Percentiles rank a stretch among this genome's conserved stretches.
These are phyloP conservation scores for Chalciporus chontae DNA, from an alignment of 768 basidiomycete genomes.

Conservation along the genomic window DNA sequence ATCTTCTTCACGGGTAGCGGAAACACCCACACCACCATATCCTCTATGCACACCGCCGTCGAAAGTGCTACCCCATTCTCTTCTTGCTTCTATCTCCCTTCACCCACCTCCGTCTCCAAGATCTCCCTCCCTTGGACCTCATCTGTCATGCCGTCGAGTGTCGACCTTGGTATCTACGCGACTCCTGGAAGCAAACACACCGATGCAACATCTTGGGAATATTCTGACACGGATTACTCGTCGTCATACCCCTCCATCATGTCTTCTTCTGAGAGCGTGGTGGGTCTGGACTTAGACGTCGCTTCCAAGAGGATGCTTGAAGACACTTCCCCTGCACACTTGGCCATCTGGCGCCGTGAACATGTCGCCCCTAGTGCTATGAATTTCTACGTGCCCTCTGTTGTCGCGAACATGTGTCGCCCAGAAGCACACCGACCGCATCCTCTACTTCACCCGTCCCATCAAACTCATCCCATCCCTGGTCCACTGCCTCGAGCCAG, in stretches of 20 bases:
- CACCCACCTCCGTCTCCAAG: constrained; percentile 39
- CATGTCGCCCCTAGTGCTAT: constrained; percentile 23
- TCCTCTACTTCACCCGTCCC: constrained; percentile 11
- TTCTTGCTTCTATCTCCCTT: constrained; percentile 53
- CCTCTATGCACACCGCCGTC: constrained; percentile 76
- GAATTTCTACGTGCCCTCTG: constrained; percentile 23
- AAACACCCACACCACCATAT: constrained; percentile 44
- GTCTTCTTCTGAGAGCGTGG: constrained; percentile 35
- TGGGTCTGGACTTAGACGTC: constrained; percentile 29
- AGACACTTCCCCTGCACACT: constrained; percentile 28
- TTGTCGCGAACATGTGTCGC: constrained; percentile 27
- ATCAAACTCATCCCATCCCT: constrained; percentile 12
- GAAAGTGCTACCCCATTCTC: constrained; percentile 57
- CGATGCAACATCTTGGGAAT: constrained; percentile 47
- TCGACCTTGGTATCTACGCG: constrained; percentile 36
- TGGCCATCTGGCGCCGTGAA: constrained; percentile 33
- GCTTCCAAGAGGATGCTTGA: constrained; percentile 31
- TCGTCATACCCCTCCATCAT: constrained; percentile 47
- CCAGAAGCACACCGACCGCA: constrained; percentile 18
- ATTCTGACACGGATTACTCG: constrained; percentile 43
- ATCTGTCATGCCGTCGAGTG: constrained; percentile 36
- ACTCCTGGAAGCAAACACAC: constrained; percentile 49
- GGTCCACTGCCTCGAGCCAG: constrained; percentile 22
- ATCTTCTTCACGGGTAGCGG: constrained; percentile 37
- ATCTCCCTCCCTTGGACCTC: constrained; percentile 32